A percentile compares a stretch with the other conserved stretches of the same genome.
These are phyloP conservation scores for Linderniella brevidens DNA, from an alignment of 257 asterid species.

Conservation along the genomic window DNA sequence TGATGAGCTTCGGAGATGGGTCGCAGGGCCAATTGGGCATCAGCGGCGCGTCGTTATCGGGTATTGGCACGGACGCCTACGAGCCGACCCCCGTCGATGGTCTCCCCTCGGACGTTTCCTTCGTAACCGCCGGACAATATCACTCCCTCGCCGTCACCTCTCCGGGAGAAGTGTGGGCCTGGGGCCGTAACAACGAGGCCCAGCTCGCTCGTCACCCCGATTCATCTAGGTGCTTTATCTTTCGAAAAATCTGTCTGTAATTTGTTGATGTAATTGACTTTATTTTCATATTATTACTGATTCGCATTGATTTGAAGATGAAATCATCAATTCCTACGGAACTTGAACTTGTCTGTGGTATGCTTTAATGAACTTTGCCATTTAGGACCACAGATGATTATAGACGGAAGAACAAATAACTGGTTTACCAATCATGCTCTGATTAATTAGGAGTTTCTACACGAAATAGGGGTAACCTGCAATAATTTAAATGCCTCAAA, in stretches of 20 bases:
- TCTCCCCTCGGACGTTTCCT: conserved; percentile 50
- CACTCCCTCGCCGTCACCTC: conserved; percentile 87
- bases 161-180: conserved; percentile 69
- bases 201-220: conserved; percentile 60
- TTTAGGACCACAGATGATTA: no score
- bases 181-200: conserved; percentile 73
- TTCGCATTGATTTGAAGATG: background rate
- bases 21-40: conserved; percentile 77
- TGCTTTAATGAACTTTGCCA: no score
- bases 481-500: no score
- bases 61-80: conserved; percentile 53
- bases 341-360: no score
- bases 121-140: conserved; percentile 77
- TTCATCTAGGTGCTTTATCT: conserved; percentile 38
- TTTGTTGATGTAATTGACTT: background rate
- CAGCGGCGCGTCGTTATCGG: conserved; percentile 19
- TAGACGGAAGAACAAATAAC: no score
- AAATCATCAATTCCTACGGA: no score
- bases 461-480: no score
- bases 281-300: background rate
- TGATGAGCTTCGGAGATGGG: conserved; percentile 88
- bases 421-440: no score
- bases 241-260: background rate
- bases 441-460: no score
- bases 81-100: conserved; percentile 67